Evolutionary conservation across 805 yeast genomes (phyloP).

Genomic region (Teunomyces stri): DNA sequence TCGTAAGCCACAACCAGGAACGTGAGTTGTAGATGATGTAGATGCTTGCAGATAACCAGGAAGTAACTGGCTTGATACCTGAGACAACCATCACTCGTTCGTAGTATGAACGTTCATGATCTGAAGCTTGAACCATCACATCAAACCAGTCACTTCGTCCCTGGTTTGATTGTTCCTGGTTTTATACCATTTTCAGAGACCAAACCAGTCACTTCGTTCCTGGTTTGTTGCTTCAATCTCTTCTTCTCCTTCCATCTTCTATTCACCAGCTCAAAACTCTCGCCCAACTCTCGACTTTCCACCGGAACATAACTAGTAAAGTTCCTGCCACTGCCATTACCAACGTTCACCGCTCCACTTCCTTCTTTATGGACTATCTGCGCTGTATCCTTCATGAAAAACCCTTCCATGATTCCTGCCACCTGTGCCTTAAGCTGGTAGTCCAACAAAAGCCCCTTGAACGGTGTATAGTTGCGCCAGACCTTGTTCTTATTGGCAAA

Average conservation of each 20-base stretch:
- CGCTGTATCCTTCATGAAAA: constrained; percentile 20
- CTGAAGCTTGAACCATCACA: too few relatives aligned
- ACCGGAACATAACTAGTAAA: constrained; percentile 57
- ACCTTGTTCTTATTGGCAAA: constrained; percentile 29
- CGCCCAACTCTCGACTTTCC: constrained; percentile 53
- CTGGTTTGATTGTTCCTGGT: too few relatives aligned
- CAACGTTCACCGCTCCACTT: constrained; percentile 50
- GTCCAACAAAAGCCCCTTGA: constrained; percentile 54
- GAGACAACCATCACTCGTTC: too few relatives aligned
- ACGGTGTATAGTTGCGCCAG: constrained; percentile 39
- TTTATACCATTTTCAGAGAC: too few relatives aligned
- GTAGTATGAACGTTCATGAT: too few relatives aligned
- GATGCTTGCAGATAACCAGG: too few relatives aligned
- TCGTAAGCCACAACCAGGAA: too few relatives aligned
- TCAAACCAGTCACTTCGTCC: too few relatives aligned
- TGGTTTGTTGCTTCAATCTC: constrained; percentile 5
- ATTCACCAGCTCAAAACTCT: constrained; percentile 68
- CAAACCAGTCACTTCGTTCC: not conserved
- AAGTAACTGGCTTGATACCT: too few relatives aligned
- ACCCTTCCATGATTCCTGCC: constrained; percentile 46
- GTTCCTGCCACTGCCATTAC: constrained; percentile 77
- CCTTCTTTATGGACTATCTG: constrained; percentile 11
- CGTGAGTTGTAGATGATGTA: too few relatives aligned
- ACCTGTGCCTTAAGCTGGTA: constrained; percentile 56
- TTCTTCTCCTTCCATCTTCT: constrained; percentile 52